Evolutionary conservation across 768 basidiomycete species (phyloP), one percentile per base, ranked within the genome.

Genomic region (Lentinus tigrinus): DNA sequence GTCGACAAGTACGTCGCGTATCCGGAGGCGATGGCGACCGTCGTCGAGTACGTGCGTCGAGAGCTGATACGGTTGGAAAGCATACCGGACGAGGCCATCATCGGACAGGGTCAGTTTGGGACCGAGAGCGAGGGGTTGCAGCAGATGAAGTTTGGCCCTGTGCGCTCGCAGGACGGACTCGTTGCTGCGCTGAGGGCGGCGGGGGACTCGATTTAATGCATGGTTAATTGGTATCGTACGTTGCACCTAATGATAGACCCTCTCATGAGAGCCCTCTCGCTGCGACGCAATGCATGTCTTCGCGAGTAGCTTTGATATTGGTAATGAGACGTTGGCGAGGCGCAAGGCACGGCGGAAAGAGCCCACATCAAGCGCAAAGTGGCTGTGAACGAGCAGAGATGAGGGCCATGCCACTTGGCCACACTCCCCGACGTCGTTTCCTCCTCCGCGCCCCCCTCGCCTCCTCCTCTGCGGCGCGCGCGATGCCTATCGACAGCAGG

Each of bases 51-150:
- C 64, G 70, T 92, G 17, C 77, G 94, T 47, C 75, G 83, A 52
- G 95, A 96, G 74, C 74, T 90, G 34, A 74, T 76, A 17, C 71
- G 93, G 52, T 75, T 97, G 31, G 88, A 95, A 57, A 57, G 55
- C 23, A 60, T 87, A 24, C 65, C 74, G 2, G 84, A 86, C 58
- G 73, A 73, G 39, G 63, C 19, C 39, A 48, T 77, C 52, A 58
- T 74, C 24, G 76, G 77, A 23, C 65, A 67, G 34, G 67, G 65
- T 13, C 61, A 57, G 14, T 63, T 75, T 21, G 75, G 75, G 1
- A 66, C 54, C 38, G 74, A 76, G 52, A 64, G 70, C 26, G 70
- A 72, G 49, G 69, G 63, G 10, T 54, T 77, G 14, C 67, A 67
- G n/a, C 52, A 53, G 37, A 23, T 77, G 51, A 49, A 53, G 52